Conservation (phyloP, 1,284 basidiomycete species). For the Malassezia sympodialis region DNA sequence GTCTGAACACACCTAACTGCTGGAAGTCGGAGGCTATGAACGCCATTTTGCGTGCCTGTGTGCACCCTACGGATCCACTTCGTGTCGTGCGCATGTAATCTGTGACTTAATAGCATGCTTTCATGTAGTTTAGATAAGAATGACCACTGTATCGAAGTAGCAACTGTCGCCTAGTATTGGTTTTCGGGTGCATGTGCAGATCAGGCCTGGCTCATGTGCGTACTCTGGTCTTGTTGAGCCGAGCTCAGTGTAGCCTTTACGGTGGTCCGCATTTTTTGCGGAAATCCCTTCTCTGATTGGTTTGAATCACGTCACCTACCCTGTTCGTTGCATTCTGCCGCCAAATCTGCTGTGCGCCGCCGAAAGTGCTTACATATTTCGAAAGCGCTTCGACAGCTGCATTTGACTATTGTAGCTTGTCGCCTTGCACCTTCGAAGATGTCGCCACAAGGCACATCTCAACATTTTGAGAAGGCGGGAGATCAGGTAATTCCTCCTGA, state of each 20-base stretch:
- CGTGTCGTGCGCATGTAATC: constrained; percentile 16
- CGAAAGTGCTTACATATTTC: background rate
- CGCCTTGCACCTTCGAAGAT: background rate
- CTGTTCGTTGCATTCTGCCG: background rate
- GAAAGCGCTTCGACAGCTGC: background rate
- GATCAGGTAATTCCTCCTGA: background rate
- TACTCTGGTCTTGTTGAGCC: background rate
- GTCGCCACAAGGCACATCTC: background rate
- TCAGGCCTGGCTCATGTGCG: background rate
- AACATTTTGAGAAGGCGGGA: background rate
- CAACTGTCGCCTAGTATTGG: background rate
- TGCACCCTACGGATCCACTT: constrained; percentile 15
- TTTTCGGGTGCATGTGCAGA: background rate
- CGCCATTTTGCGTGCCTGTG: constrained; percentile 16
- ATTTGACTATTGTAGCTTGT: background rate
- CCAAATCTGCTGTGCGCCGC: background rate
- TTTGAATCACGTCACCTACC: background rate
- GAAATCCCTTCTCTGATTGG: background rate
- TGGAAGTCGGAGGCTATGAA: constrained; percentile 21
- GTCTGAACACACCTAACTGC: constrained; percentile 18
- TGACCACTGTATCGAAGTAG: background rate
- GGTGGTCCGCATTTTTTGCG: background rate
- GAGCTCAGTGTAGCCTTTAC: background rate
- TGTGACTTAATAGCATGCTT: background rate
- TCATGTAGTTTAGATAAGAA: background rate